Percentiles rank a stretch among this genome's conserved stretches.
These are phyloP conservation scores for Kwoniella botswanensis DNA, from an alignment of 768 basidiomycete genomes.

Conservation along the genomic window DNA sequence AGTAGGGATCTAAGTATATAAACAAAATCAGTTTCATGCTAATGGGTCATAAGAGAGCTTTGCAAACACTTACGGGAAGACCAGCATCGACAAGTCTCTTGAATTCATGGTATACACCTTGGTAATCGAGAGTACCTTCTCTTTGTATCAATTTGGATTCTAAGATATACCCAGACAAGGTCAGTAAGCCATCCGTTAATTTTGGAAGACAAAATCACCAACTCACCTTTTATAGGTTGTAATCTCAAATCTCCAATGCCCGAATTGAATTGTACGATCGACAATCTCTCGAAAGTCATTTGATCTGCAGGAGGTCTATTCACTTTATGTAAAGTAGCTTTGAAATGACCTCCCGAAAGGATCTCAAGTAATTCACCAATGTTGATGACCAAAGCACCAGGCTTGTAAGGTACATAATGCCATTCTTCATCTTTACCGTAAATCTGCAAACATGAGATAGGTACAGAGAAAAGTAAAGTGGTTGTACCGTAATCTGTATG, in stretches of 20 bases:
- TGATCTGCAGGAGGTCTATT: slow-evolving; percentile 39
- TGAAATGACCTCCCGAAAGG: slow-evolving; percentile 45
- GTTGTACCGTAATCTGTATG: slow-evolving; percentile 37
- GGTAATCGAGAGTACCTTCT: slow-evolving; percentile 50
- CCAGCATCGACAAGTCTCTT: slow-evolving; percentile 45
- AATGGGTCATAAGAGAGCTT: no score
- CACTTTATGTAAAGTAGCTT: slow-evolving; percentile 46
- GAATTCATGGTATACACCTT: slow-evolving; percentile 55
- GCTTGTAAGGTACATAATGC: slow-evolving; percentile 35
- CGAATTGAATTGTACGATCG: slow-evolving; percentile 40
- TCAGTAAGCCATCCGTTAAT: no score
- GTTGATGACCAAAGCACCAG: slow-evolving; percentile 35
- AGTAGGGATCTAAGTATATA: slow-evolving; percentile 32
- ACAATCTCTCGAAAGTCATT: slow-evolving; percentile 30
- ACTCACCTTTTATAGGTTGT: slow-evolving; percentile 22
- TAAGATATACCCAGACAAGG: no score
- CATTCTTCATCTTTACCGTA: slow-evolving; percentile 33
- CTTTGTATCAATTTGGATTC: slow-evolving; percentile 34
- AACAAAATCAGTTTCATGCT: no score
- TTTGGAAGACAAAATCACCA: no score
- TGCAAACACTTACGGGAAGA: slow-evolving; percentile 36
- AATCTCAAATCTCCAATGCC: slow-evolving; percentile 38
- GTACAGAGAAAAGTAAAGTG: slow-evolving; percentile 34
- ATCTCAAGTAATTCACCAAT: slow-evolving; percentile 40
- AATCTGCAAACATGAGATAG: slow-evolving; percentile 39